Percentiles rank a stretch among this genome's conserved stretches.
Conservation (phyloP, 805 yeast species). For the Phaffomyces opuntiae region DNA sequence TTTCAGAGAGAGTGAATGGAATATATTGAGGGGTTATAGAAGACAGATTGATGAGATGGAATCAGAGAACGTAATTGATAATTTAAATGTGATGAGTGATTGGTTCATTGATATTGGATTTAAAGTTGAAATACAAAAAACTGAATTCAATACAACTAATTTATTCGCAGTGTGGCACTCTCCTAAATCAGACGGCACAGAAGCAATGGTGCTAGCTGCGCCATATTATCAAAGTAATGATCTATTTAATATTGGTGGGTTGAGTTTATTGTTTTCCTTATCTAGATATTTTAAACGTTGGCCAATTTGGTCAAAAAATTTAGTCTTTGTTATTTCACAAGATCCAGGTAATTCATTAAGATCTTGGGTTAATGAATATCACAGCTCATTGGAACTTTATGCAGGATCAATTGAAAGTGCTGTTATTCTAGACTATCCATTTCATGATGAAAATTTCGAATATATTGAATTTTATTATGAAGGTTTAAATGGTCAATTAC, state of each 20-base stretch:
- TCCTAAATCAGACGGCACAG: conserved; percentile 94
- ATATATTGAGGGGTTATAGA: conserved; percentile 78
- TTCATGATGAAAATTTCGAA: conserved; percentile 58
- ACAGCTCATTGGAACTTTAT: conserved; percentile 59
- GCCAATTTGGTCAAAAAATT: conserved; percentile 94
- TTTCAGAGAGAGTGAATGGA: conserved; percentile 94
- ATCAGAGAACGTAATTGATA: conserved; percentile 27
- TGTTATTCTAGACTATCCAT: conserved; percentile 71
- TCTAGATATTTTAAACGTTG: conserved; percentile 76
- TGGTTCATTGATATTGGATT: conserved; percentile 74
- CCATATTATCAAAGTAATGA: conserved; percentile 77
- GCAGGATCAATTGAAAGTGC: conserved; percentile 96
- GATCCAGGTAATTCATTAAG: conserved; percentile 63
- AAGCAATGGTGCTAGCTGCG: conserved; percentile 83
- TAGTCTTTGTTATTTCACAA: conserved; percentile 77
- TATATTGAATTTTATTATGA: conserved; percentile 70
- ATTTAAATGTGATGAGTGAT: conserved; percentile 34
- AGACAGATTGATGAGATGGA: conserved; percentile 31
- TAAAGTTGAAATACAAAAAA: conserved; percentile 43
- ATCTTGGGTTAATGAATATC: conserved; percentile 92
- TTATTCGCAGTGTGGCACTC: conserved; percentile 84
- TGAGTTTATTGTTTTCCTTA: conserved; percentile 63
- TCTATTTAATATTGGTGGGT: conserved; percentile 69
- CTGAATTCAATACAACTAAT: conserved; percentile 36
- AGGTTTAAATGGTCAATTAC: conserved; percentile 93